Conservation (phyloP, 2,329 filamentous ascomycete genomes). For the Coniochaeta sp. region DNA sequence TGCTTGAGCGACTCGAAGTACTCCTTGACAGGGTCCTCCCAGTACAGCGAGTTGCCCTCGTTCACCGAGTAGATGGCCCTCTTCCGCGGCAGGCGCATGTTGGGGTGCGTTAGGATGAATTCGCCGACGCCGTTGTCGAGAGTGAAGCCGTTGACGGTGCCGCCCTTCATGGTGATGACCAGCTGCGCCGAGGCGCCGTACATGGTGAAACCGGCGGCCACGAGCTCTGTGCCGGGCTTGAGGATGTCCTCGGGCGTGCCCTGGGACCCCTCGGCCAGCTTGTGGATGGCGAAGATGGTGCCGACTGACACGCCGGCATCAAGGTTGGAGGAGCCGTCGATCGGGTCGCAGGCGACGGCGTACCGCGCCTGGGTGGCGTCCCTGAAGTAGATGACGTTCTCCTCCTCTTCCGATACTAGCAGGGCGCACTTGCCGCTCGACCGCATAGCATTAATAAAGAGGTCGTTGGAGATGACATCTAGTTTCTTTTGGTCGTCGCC, state of each 20-base stretch:
- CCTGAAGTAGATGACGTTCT: slow-evolving; percentile 83
- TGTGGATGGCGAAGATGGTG: slow-evolving; percentile 94
- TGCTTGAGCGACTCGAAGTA: slow-evolving; percentile 89
- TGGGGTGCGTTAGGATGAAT: slow-evolving; percentile 94
- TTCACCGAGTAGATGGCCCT: slow-evolving; percentile 95
- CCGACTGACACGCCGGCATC: slow-evolving; percentile 97
- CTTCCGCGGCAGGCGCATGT: slow-evolving; percentile 79
- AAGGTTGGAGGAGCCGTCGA: slow-evolving; percentile 95
- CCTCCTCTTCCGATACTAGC: slow-evolving; percentile 96
- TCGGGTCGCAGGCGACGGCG: slow-evolving; percentile 93
- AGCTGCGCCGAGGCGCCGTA: slow-evolving; percentile 95
- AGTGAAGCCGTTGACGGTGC: slow-evolving; percentile 93
- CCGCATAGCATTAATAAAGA: slow-evolving; percentile 93
- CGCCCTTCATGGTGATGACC: slow-evolving; percentile 92
- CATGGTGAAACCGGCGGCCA: slow-evolving; percentile 99
- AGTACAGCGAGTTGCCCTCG: slow-evolving; percentile 96
- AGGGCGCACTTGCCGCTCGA: slow-evolving; percentile 85
- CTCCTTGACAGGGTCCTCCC: slow-evolving; percentile 77
- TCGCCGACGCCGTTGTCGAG: slow-evolving; percentile 94
- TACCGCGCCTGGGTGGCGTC: slow-evolving; percentile 72
- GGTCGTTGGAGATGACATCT: slow-evolving; percentile 96
- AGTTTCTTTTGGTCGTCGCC: slow-evolving; percentile 99
- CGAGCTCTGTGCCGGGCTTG: slow-evolving; percentile 80
- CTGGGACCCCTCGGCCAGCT: slow-evolving; percentile 67
- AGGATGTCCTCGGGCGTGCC: slow-evolving; percentile 81